phyloP scores from a whole-genome alignment of 2,329 filamentous ascomycete species.

The Aspergillus transmontanensis region DNA sequence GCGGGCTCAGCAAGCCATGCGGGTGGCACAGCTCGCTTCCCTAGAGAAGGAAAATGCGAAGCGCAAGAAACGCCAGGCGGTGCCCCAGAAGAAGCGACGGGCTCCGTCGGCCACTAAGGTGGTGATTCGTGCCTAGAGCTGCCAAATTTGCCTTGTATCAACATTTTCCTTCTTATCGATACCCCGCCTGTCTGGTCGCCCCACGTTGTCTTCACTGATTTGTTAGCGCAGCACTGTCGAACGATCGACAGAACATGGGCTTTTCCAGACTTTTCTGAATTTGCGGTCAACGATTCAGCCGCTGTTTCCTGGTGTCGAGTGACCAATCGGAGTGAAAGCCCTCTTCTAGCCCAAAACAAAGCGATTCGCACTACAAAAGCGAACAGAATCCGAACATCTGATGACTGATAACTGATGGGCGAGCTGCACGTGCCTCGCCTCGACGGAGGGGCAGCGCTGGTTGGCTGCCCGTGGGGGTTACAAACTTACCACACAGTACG shows the following conservation, averaged over 20 bases:
- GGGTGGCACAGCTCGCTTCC: conserved; percentile 34
- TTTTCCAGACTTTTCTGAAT: conserved; percentile 3
- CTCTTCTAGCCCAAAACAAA: not conserved
- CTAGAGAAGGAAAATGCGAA: conserved; percentile 30
- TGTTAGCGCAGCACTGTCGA: conserved; percentile 9
- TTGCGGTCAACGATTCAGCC: conserved; percentile 5
- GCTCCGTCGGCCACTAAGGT: conserved; percentile 20
- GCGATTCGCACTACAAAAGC: not conserved
- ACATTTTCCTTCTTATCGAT: not conserved
- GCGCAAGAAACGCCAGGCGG: conserved; percentile 34
- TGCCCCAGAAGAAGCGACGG: conserved; percentile 30
- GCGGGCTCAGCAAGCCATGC: conserved; percentile 42
- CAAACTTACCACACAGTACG: not conserved
- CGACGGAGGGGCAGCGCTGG: not conserved
- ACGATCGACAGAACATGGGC: conserved; percentile 10
- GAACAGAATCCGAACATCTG: not conserved
- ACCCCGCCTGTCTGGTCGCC: not conserved
- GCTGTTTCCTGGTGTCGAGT: not conserved
- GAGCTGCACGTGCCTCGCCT: conserved; percentile 5
- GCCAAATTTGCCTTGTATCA: not conserved
- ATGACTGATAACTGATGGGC: conserved; percentile 1
- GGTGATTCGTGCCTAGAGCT: conserved; percentile 17
- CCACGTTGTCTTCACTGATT: not conserved
- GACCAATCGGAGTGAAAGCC: not conserved
- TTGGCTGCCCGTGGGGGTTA: conserved; percentile 1